Evolutionary conservation across 192 early-diverging fungal species (phyloP).

Genomic region (Coemansia erecta): DNA sequence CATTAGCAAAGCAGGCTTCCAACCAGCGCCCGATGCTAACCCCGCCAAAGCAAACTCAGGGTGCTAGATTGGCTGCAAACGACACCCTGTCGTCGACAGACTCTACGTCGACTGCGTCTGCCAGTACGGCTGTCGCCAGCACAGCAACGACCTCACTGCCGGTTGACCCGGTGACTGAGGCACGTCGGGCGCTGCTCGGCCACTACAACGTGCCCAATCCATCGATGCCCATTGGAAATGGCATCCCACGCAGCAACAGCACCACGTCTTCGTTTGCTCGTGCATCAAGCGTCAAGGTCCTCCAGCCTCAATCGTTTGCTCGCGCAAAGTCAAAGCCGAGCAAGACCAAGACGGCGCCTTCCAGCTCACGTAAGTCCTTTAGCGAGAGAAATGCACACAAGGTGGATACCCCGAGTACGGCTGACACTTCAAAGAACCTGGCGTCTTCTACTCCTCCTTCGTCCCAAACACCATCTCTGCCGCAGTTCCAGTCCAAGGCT

Average conservation of each 20-base stretch:
- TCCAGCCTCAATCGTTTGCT: conserved; percentile 38
- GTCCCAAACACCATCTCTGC: neutral
- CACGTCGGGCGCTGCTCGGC: conserved; percentile 42
- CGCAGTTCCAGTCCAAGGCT: neutral
- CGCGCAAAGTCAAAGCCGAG: conserved; percentile 18
- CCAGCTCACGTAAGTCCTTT: conserved; percentile 1
- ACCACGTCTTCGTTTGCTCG: conserved; percentile 2
- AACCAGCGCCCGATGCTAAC: neutral
- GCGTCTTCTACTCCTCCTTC: too few species aligned
- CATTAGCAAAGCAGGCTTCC: neutral
- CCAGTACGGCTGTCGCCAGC: neutral
- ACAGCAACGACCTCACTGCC: neutral
- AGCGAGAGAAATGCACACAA: neutral
- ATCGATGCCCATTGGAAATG: conserved; percentile 19
- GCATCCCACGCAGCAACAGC: conserved; percentile 37
- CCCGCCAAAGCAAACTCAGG: neutral
- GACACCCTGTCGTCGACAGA: neutral
- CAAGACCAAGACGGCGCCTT: neutral
- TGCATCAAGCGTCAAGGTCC: conserved; percentile 43
- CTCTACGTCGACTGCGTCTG: neutral
- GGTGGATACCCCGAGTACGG: neutral
- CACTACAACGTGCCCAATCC: conserved; percentile 39
- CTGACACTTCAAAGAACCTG: neutral
- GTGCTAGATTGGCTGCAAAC: neutral
- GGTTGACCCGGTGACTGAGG: conserved; percentile 39